A percentile compares a stretch with the other conserved stretches of the same genome.
phyloP scores from a whole-genome alignment of 345 rosid species.

The Diplotaxis tenuifolia region DNA sequence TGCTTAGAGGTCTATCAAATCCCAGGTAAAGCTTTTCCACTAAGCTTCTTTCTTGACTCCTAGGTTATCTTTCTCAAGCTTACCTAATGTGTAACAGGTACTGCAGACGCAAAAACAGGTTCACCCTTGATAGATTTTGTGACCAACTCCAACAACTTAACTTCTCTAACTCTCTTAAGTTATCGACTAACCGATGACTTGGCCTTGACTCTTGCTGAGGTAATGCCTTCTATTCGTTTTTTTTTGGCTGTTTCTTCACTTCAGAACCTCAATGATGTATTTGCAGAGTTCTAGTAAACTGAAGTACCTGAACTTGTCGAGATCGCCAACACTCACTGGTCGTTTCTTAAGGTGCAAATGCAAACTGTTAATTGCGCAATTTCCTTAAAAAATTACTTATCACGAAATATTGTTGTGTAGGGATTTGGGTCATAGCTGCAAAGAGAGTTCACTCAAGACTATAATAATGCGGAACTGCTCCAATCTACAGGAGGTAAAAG shows the following conservation, averaged over 20 bases:
- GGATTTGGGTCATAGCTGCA: no score
- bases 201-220: conserved; percentile 66
- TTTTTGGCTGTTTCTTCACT: not conserved
- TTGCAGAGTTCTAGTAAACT: conserved; percentile 65
- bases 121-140: conserved; percentile 57
- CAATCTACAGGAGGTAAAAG: no score
- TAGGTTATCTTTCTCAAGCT: conserved; percentile 24
- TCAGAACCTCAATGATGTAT: not conserved
- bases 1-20: conserved; percentile 55
- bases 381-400: no score
- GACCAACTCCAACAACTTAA: conserved; percentile 62
- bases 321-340: conserved; percentile 70
- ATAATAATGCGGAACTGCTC: no score
- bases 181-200: conserved; percentile 69
- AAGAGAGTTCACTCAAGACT: no score
- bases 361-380: no score
- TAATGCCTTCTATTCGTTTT: conserved; percentile 25
- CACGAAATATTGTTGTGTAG: no score
- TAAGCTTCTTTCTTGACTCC: conserved; percentile 12
- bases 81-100: conserved; percentile 18
- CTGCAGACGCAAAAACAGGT: not conserved
- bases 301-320: conserved; percentile 69
- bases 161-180: conserved; percentile 76
- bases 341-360: conserved; percentile 56
- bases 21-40: conserved; percentile 46